A percentile compares a stretch with the other conserved stretches of the same genome.
Evolutionary conservation across 192 early-diverging fungal genomes (phyloP).

Genomic region (Dissophora globulifera): DNA sequence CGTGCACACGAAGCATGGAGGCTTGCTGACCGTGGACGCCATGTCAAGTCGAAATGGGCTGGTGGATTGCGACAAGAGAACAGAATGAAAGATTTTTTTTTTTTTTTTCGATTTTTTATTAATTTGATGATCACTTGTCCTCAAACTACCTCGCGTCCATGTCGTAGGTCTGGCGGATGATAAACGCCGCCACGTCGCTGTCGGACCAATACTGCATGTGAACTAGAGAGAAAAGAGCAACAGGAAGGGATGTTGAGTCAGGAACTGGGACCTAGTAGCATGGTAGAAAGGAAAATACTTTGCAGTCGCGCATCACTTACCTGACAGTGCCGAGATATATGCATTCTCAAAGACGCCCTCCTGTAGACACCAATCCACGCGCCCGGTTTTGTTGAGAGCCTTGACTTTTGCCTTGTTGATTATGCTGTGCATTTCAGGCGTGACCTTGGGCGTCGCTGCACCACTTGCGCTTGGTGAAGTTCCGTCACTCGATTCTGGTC

Average conservation of each 20-base stretch:
- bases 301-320: slow-evolving; percentile 18
- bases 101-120: background rate
- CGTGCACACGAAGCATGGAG: slow-evolving; percentile 38
- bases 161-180: slow-evolving; percentile 67
- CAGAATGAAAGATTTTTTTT: too few relatives aligned
- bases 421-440: slow-evolving; percentile 19
- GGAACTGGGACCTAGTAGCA: too few relatives aligned
- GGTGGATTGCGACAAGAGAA: background rate
- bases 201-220: slow-evolving; percentile 64
- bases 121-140: background rate
- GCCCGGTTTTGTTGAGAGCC: slow-evolving; percentile 59
- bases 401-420: slow-evolving; percentile 53
- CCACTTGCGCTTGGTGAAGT: background rate
- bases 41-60: too few relatives aligned
- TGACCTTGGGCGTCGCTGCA: slow-evolving; percentile 6
- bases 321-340: slow-evolving; percentile 56
- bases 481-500: slow-evolving; percentile 9
- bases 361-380: slow-evolving; percentile 64
- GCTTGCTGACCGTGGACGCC: slow-evolving; percentile 9
- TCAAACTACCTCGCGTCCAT: slow-evolving; percentile 16
- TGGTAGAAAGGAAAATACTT: too few relatives aligned
- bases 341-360: slow-evolving; percentile 59
- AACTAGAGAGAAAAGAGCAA: slow-evolving; percentile 8
- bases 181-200: slow-evolving; percentile 68
- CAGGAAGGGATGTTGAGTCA: background rate